phyloP scores from a whole-genome alignment of 306 rosid genomes.

The Quercus suber region DNA sequence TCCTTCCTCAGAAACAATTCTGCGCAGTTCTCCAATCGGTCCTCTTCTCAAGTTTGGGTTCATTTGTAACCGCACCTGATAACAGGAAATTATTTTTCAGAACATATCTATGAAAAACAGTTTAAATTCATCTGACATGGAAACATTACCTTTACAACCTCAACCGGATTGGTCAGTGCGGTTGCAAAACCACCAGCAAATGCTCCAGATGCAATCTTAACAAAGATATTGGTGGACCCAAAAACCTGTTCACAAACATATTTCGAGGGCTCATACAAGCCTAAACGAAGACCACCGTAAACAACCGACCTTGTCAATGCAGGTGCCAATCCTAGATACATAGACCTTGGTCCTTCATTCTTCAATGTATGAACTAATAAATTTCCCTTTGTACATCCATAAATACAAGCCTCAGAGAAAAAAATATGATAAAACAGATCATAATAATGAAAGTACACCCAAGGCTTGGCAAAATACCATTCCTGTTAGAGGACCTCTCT shows the following conservation, averaged over 20 bases:
- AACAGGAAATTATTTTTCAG: slow-evolving; percentile 33
- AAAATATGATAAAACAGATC: slow-evolving; percentile 26
- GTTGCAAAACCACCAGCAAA: slow-evolving; percentile 83
- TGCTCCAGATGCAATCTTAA: slow-evolving; percentile 81
- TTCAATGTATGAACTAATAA: slow-evolving; percentile 51
- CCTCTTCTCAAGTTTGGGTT: slow-evolving; percentile 62
- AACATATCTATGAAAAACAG: not conserved
- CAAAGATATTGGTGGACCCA: slow-evolving; percentile 74
- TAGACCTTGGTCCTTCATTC: slow-evolving; percentile 82
- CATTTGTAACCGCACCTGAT: slow-evolving; percentile 92
- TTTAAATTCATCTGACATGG: slow-evolving; percentile 2
- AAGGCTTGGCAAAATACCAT: slow-evolving; percentile 60
- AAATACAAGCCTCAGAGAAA: slow-evolving; percentile 15
- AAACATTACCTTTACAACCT: slow-evolving; percentile 77
- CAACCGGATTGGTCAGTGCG: slow-evolving; percentile 85
- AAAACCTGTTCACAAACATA: slow-evolving; percentile 75
- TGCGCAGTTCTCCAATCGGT: slow-evolving; percentile 50
- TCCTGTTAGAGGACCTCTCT: slow-evolving; percentile 86
- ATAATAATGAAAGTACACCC: slow-evolving; percentile 14
- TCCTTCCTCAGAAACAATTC: slow-evolving; percentile 78
- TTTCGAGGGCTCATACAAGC: slow-evolving; percentile 95
- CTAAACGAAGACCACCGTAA: slow-evolving; percentile 96
- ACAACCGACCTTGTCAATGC: slow-evolving; percentile 84
- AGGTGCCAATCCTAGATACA: slow-evolving; percentile 85
- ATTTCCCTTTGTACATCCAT: slow-evolving; percentile 57